Evolutionary conservation across 148 eudicot species (phyloP).

Genomic region (Dysphania ambrosioides): DNA sequence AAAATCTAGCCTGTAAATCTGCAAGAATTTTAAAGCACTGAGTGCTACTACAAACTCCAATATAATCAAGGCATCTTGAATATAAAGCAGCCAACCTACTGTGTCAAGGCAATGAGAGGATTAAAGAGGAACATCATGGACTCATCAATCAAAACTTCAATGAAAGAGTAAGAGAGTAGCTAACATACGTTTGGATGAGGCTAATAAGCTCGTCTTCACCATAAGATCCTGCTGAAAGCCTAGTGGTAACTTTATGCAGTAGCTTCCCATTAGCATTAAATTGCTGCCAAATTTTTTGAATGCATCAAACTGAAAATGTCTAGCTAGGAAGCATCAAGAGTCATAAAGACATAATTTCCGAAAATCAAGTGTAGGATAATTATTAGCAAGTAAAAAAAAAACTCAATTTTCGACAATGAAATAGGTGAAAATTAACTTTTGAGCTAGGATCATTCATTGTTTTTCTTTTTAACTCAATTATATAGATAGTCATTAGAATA

Average conservation of each 20-base stretch:
- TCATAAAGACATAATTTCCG: background rate
- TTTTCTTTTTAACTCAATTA: background rate
- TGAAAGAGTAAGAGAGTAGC: slow-evolving; percentile 12
- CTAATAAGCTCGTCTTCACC: slow-evolving; percentile 88
- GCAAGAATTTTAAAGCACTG: too few relatives aligned
- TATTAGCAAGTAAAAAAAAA: background rate
- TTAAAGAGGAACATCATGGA: background rate
- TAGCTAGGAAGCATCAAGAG: background rate
- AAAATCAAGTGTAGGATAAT: background rate
- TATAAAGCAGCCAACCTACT: background rate
- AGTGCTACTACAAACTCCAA: background rate
- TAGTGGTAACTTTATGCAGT: slow-evolving; percentile 62
- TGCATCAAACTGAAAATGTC: slow-evolving; percentile 1
- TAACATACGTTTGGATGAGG: slow-evolving; percentile 78
- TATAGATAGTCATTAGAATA: background rate
- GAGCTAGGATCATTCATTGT: background rate
- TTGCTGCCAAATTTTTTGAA: slow-evolving; percentile 53
- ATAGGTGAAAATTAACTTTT: background rate
- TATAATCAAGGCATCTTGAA: background rate
- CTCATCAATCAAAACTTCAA: background rate
- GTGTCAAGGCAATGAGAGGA: background rate
- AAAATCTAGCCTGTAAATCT: too few relatives aligned
- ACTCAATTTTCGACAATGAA: background rate
- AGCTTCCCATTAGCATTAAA: slow-evolving; percentile 73
- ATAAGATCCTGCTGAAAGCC: slow-evolving; percentile 67